These are phyloP conservation scores for Madurella fahalii DNA, from an alignment of 2,329 filamentous ascomycete species.

Conservation along the genomic window DNA sequence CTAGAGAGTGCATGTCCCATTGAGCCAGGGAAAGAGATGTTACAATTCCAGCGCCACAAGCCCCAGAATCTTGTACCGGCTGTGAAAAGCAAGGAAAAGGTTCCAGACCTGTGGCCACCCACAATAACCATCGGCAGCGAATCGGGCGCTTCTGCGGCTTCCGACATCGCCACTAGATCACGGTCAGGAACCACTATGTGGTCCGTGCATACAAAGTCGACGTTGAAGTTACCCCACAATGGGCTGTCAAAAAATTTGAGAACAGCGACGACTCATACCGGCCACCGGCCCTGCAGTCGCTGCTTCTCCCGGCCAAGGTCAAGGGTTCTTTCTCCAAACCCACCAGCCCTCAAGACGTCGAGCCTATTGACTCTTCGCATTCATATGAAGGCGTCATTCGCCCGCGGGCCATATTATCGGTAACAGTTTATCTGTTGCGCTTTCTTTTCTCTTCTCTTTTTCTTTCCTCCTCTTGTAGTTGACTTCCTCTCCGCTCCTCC, in stretches of 20 bases:
- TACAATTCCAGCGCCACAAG: neutral
- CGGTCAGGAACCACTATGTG: slow-evolving; percentile 4
- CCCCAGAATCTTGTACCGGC: neutral
- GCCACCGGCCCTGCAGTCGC: slow-evolving; percentile 7
- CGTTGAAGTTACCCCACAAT: slow-evolving; percentile 22
- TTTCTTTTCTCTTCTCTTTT: slow-evolving; percentile 5
- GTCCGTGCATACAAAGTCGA: slow-evolving; percentile 17
- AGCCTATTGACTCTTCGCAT: slow-evolving; percentile 20
- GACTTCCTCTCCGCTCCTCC: slow-evolving; percentile 16
- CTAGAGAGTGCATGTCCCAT: too few relatives aligned
- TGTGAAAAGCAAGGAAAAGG: neutral
- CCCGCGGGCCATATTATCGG: neutral
- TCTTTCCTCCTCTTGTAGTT: slow-evolving; percentile 2
- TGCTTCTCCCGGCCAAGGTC: slow-evolving; percentile 13
- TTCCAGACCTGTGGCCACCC: slow-evolving; percentile 8
- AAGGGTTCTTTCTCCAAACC: slow-evolving; percentile 15
- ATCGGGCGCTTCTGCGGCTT: slow-evolving; percentile 5
- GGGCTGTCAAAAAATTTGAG: slow-evolving; percentile 18
- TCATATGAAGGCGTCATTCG: slow-evolving; percentile 16
- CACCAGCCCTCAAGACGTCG: slow-evolving; percentile 1
- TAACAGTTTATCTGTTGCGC: slow-evolving; percentile 21
- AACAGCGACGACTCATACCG: slow-evolving; percentile 21
- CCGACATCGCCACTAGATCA: slow-evolving; percentile 27
- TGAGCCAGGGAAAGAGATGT: too few relatives aligned
- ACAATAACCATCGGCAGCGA: slow-evolving; percentile 1